Evolutionary conservation across 225 moss, liverwort and hornwort species (phyloP).

Genomic region (Marchantia paleacea): DNA sequence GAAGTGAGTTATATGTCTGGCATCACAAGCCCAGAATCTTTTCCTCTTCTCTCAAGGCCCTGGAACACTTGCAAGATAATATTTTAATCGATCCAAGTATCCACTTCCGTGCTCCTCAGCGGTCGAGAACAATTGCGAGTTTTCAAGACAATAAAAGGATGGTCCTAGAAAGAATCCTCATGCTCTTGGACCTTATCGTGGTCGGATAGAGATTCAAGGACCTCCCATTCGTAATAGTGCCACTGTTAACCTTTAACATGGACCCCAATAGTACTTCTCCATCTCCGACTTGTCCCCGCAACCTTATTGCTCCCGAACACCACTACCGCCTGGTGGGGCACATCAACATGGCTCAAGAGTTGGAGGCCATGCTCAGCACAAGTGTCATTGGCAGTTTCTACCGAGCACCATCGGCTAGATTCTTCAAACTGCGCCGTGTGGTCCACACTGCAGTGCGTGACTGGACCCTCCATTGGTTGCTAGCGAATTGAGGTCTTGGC

Average conservation of each 20-base stretch:
- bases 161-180: background rate
- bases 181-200: background rate
- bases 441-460: too few relatives aligned
- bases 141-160: too few relatives aligned
- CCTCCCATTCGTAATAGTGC: background rate
- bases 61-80: background rate
- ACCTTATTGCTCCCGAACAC: background rate
- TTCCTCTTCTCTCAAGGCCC: background rate
- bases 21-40: background rate
- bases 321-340: background rate
- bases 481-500: too few relatives aligned
- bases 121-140: too few relatives aligned
- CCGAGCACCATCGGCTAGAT: too few relatives aligned
- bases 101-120: too few relatives aligned
- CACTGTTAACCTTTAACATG: background rate
- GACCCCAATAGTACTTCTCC: background rate
- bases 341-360: background rate
- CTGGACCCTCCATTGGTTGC: too few relatives aligned
- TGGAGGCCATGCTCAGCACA: background rate
- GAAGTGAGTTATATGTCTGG: background rate
- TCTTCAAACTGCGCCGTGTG: too few relatives aligned
- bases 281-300: background rate
- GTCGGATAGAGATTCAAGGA: constrained; percentile 4
- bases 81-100: background rate
- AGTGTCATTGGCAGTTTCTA: background rate